Evolutionary conservation across 177 flowering plant genomes (phyloP), one percentile per base, ranked within the genome.

Genomic region (Vitis hybrid): DNA sequence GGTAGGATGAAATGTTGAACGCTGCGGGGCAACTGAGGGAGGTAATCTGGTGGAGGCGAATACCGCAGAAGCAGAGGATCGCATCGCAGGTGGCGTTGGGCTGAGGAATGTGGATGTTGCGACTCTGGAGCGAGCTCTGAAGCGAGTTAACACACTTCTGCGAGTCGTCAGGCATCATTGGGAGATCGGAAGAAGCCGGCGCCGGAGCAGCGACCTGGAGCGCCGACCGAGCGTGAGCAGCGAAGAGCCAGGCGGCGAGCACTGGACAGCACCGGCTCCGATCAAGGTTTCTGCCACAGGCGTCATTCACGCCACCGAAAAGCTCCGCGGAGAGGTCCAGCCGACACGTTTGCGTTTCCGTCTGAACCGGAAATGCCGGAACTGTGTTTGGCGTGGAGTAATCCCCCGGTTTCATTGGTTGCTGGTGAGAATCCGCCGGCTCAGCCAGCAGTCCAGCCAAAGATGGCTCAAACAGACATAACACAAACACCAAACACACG

Each of bases 221-320:
- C 9, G 99, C 99, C 13, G 90, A 78, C 41, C 88, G 71, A 1
- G 99, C 94, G 73, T 96, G 97, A 0, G 99, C 99, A 0, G 99
- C 97, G 85, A 88, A 96, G 61, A 96, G 91, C 99, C 99, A 95
- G 1, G 98, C 99, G 0, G 97, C 99, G 9, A 96, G 86, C 0
- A 96, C 99, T 0, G 99, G 99, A 64, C 99, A 96, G 87, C 99
- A 96, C 1, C 97, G 88, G 88, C 95, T 88, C 17, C 97, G 80
- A 81, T 96, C 99, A 10, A 96, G 97, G 84, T 77, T 80, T 4
- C 73, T 74, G 11, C 90, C 90, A 75, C 99, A 93, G 0, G 99
- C 99, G 20, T 84, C 86, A 48, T 75, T 76, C 11, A 96, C 99
- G 60, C 99, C 99, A 67, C 99, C 99, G 79, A 96, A 96, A 18